Evolutionary conservation across 225 moss, liverwort and hornwort genomes (phyloP).

Genomic region (Bryoerythrophyllum caledonicum): DNA sequence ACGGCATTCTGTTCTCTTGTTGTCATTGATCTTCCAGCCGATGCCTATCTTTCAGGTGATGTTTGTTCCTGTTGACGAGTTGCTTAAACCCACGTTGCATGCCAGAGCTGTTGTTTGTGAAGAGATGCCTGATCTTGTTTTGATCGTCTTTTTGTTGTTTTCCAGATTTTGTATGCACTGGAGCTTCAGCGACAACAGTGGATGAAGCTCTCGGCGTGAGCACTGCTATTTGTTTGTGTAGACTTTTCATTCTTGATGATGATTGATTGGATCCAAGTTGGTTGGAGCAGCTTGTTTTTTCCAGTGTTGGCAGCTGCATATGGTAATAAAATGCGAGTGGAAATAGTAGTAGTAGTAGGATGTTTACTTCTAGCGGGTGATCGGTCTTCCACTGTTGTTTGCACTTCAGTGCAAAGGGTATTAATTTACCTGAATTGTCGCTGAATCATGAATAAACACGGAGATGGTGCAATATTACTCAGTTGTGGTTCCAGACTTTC

Average conservation of each 20-base stretch:
- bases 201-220: constrained; percentile 7
- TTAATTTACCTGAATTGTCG: not conserved
- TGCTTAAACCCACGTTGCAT: no score
- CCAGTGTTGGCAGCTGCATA: constrained; percentile 4
- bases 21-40: no score
- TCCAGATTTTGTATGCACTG: constrained; percentile 16
- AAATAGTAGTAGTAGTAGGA: no score
- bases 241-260: not conserved
- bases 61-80: no score
- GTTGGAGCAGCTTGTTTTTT: constrained; percentile 14
- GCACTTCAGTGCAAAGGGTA: no score
- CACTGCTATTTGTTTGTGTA: not conserved
- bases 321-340: not conserved
- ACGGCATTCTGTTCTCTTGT: no score
- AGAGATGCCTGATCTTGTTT: not conserved
- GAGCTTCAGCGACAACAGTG: constrained; percentile 4
- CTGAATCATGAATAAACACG: constrained; percentile 24
- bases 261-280: constrained; percentile 5
- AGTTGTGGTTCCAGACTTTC: no score
- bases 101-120: no score
- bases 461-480: not conserved
- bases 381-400: no score
- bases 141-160: not conserved
- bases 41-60: no score
- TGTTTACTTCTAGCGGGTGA: no score